These are phyloP conservation scores for Suhomyces sp. DNA, from an alignment of 805 yeast species.

Conservation along the genomic window DNA sequence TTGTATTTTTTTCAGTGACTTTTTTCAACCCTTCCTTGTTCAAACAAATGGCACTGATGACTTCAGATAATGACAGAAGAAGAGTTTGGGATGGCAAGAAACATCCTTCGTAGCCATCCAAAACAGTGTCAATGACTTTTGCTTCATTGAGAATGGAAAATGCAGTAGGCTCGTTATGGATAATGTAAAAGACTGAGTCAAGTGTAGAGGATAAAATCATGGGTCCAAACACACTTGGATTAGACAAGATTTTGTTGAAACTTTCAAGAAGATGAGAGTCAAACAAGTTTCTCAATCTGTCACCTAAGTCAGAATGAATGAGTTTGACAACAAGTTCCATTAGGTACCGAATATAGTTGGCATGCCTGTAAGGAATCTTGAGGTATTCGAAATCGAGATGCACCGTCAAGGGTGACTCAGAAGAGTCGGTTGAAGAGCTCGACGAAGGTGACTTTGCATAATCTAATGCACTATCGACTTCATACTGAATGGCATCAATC, in stretches of 20 bases:
- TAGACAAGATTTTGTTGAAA: conserved; percentile 53
- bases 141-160: conserved; percentile 78
- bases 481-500: conserved; percentile 58
- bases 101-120: conserved; percentile 54
- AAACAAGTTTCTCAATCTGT: conserved; percentile 76
- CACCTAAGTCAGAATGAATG: conserved; percentile 74
- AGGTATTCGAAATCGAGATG: conserved; percentile 20
- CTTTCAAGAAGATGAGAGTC: conserved; percentile 76
- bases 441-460: conserved; percentile 37
- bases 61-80: conserved; percentile 62
- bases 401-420: neutral
- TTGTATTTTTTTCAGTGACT: conserved; percentile 43
- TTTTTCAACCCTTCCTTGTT: conserved; percentile 67
- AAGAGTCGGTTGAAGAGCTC: neutral
- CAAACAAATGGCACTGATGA: conserved; percentile 78
- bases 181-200: conserved; percentile 63
- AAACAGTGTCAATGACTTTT: conserved; percentile 60
- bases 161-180: conserved; percentile 90
- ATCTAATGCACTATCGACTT: conserved; percentile 60
- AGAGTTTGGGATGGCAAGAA: conserved; percentile 59
- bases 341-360: conserved; percentile 46
- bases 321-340: conserved; percentile 63
- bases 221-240: conserved; percentile 66
- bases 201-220: conserved; percentile 58
- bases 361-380: conserved; percentile 56